Evolutionary conservation across 495 filamentous ascomycete species (phyloP).

Genomic region (Penicillium bovifimosum): DNA sequence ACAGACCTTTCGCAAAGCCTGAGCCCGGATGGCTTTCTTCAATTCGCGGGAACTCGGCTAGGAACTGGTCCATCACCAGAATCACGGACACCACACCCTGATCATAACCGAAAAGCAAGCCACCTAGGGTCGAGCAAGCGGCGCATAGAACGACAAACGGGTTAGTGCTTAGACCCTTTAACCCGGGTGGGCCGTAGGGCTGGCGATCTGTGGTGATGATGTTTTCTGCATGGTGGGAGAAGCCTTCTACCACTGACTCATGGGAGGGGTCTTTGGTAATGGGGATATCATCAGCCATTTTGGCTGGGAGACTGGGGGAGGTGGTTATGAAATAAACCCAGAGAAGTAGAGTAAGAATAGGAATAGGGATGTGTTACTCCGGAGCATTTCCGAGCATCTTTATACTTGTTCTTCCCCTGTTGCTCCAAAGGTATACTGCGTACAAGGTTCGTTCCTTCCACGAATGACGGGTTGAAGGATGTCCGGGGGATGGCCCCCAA

Average conservation of each 20-base stretch:
- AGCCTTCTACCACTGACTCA: constrained; percentile 22
- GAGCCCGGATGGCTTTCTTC: constrained; percentile 35
- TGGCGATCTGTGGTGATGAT: constrained; percentile 35
- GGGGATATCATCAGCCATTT: constrained; percentile 13
- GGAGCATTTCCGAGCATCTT: not conserved
- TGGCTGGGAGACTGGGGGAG: not conserved
- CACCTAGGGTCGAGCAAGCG: constrained; percentile 50
- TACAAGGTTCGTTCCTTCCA: not conserved
- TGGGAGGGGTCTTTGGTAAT: constrained; percentile 16
- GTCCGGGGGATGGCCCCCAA: not conserved
- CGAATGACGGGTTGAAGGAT: not conserved
- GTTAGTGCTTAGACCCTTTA: constrained; percentile 44
- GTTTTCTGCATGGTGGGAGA: constrained; percentile 40
- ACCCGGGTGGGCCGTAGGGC: constrained; percentile 43
- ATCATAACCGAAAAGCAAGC: constrained; percentile 55
- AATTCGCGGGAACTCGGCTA: constrained; percentile 44
- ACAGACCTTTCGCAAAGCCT: constrained; percentile 54
- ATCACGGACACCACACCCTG: constrained; percentile 53
- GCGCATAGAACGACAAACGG: constrained; percentile 50
- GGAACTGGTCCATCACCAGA: constrained; percentile 54
- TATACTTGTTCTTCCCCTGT: not conserved
- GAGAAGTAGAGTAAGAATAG: not conserved
- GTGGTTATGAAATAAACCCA: too few species aligned
- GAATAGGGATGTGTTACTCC: not conserved
- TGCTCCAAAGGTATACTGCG: not conserved